Percentiles rank a stretch among this genome's conserved stretches.
phyloP scores from a whole-genome alignment of 345 rosid genomes.

The Raphanus raphanistrum region DNA sequence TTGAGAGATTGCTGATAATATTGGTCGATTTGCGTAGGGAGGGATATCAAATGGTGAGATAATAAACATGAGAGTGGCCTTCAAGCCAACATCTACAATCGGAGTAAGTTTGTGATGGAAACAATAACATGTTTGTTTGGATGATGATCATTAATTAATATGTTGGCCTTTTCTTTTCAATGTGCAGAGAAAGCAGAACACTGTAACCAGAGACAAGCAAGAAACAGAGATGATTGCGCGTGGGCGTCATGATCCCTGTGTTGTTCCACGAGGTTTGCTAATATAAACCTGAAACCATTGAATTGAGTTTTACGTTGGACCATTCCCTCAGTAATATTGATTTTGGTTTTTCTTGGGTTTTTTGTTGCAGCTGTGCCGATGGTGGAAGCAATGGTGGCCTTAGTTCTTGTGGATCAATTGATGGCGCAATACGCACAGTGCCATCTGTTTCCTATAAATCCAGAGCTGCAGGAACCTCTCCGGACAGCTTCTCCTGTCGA shows the following conservation, averaged over 20 bases:
- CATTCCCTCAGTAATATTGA: not conserved
- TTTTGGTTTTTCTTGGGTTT: not conserved
- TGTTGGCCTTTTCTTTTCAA: slow-evolving; percentile 3
- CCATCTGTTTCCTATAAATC: slow-evolving; percentile 64
- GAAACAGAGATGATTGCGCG: slow-evolving; percentile 84
- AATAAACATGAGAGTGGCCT: slow-evolving; percentile 88
- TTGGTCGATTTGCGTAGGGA: slow-evolving; percentile 51
- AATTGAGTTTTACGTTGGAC: not conserved
- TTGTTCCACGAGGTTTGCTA: slow-evolving; percentile 85
- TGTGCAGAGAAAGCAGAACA: slow-evolving; percentile 73
- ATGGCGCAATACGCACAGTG: slow-evolving; percentile 90
- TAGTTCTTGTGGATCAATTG: slow-evolving; percentile 84
- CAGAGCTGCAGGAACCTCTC: slow-evolving; percentile 64
- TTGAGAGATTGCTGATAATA: slow-evolving; percentile 17
- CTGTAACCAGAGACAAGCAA: slow-evolving; percentile 76
- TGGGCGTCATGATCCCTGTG: slow-evolving; percentile 98
- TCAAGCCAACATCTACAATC: slow-evolving; percentile 97
- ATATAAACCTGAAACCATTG: not conserved
- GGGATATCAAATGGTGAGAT: slow-evolving; percentile 97
- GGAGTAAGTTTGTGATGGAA: slow-evolving; percentile 52
- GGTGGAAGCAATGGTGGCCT: slow-evolving; percentile 96
- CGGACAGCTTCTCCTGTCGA: slow-evolving; percentile 30
- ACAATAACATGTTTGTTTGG: not conserved
- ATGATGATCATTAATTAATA: not conserved
- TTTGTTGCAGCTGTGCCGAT: slow-evolving; percentile 75